Base-by-base conservation (phyloP, 176 grass and related monocot species). In the Carex kokanica region DNA sequence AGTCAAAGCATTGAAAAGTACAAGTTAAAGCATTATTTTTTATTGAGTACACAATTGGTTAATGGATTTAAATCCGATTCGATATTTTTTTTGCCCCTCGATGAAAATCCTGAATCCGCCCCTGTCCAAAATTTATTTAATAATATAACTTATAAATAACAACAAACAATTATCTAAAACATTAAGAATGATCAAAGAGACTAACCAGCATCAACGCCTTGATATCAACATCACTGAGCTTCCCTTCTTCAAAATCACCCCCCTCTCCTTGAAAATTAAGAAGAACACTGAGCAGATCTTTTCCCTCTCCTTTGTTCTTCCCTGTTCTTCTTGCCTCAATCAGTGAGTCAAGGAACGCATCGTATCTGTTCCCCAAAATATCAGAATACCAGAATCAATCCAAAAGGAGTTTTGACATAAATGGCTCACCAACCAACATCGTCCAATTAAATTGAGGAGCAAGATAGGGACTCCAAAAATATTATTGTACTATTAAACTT, bases 171-270 rank as follows among this genome's bases (percentile, higher is more conserved):
- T 69, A 3, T 18, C 2, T 2, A 69, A 40, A 67, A 38, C n/a
- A 1, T 8, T 3, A 68, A 40, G 16, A 71, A 70, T 41, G 7
- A 45, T 10, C 7, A 81, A 34, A 32, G 17, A 24, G 27, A 31
- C 80, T 82, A 11, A 97, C 94, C 86, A 97, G 53, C 54, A 93
- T 32, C 5, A 93, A 86, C 16, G 94, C 94, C 61, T 97, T 97
- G 64, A 93, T 75, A 68, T 97, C 77, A 0, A 77, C 89, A 4
- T 88, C 85, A 1, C 62, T 89, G 41, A 97, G 79, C 20, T 64
- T 86, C 0, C 85, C 88, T 8, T 66, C 85, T 20, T 81, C 79
- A 2, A 86, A 79, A 0, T 65, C 31, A 41, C 10, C 58, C 68
- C 81, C 24, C 1, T 81, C 87, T 80, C 79, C 82, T 54, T 89